Conservation (phyloP, 805 yeast species). For the Ogataea allantospora region DNA sequence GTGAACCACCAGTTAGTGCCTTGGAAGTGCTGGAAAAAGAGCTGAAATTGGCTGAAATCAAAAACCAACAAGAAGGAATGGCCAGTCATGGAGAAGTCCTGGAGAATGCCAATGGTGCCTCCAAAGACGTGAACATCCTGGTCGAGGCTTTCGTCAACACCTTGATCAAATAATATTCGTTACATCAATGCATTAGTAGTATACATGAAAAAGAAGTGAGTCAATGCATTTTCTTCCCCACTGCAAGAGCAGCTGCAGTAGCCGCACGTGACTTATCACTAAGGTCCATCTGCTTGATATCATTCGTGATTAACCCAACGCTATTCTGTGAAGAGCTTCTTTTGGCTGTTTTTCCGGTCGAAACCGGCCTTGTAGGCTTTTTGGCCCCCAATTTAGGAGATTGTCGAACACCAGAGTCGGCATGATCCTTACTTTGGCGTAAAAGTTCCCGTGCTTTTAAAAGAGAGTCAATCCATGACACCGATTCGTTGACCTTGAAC, state of each 20-base stretch:
- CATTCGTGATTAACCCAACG: constrained; percentile 1
- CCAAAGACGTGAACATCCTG: constrained; percentile 72
- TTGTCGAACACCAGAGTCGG: background rate
- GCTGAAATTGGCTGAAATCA: constrained; percentile 38
- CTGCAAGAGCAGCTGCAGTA: constrained; percentile 26
- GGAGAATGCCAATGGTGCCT: constrained; percentile 76
- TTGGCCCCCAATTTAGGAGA: background rate
- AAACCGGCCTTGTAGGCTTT: constrained; percentile 1
- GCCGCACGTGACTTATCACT: constrained; percentile 18
- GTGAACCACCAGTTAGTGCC: constrained; percentile 66
- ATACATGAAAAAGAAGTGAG: constrained; percentile 1
- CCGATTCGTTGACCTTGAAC: constrained; percentile 44
- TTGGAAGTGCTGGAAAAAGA: constrained; percentile 38
- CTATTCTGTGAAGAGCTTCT: constrained; percentile 9
- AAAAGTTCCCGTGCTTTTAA: constrained; percentile 62
- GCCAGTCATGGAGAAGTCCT: constrained; percentile 93
- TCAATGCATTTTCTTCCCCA: constrained; percentile 13
- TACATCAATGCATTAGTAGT: constrained; percentile 7
- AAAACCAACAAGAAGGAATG: constrained; percentile 56
- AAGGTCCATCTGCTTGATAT: constrained; percentile 6
- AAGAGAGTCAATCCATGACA: constrained; percentile 70
- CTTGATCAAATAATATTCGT: constrained; percentile 3
- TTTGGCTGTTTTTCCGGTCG: constrained; percentile 1
- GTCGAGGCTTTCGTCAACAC: constrained; percentile 55
- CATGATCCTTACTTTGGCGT: constrained; percentile 28